These are phyloP conservation scores for Lentinus tigrinus DNA, from an alignment of 768 basidiomycete species.

Conservation along the genomic window DNA sequence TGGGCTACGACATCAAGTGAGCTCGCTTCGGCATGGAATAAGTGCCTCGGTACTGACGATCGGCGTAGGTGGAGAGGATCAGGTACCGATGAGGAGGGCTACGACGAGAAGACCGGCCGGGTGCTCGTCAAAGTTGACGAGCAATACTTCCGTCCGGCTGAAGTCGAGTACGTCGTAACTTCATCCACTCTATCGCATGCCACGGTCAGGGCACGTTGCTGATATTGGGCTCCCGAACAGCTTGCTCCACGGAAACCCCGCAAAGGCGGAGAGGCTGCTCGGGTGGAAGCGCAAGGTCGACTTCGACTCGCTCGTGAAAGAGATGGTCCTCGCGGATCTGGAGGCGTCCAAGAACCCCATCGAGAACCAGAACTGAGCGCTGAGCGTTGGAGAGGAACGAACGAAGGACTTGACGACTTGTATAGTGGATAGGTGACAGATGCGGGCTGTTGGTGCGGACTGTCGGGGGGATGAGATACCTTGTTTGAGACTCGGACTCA, in stretches of 20 bases:
- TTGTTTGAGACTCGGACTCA: no score
- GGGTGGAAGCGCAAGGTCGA: slow-evolving; percentile 88
- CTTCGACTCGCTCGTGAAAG: slow-evolving; percentile 82
- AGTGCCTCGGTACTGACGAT: background rate
- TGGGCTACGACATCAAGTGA: slow-evolving; percentile 68
- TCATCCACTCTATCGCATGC: background rate
- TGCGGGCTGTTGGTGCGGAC: no score
- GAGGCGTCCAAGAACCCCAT: slow-evolving; percentile 70
- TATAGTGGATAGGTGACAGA: no score
- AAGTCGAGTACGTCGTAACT: slow-evolving; percentile 78
- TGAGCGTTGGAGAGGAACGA: no score
- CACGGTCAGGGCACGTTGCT: background rate
- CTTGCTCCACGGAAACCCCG: slow-evolving; percentile 81
- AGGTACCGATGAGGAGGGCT: slow-evolving; percentile 77
- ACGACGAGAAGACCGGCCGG: slow-evolving; percentile 65
- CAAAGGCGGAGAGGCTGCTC: slow-evolving; percentile 84
- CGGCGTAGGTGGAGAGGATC: slow-evolving; percentile 68
- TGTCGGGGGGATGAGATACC: no score
- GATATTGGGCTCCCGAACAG: slow-evolving; percentile 35
- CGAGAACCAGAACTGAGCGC: slow-evolving; percentile 74
- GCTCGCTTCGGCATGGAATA: slow-evolving; percentile 16
- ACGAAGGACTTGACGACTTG: no score
- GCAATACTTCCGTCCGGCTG: slow-evolving; percentile 90
- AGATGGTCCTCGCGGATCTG: slow-evolving; percentile 89
- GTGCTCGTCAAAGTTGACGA: slow-evolving; percentile 83